Evolutionary conservation across 768 basidiomycete species (phyloP), one percentile per base, ranked within the genome.

Genomic region (Tricholoma flavovirens): DNA sequence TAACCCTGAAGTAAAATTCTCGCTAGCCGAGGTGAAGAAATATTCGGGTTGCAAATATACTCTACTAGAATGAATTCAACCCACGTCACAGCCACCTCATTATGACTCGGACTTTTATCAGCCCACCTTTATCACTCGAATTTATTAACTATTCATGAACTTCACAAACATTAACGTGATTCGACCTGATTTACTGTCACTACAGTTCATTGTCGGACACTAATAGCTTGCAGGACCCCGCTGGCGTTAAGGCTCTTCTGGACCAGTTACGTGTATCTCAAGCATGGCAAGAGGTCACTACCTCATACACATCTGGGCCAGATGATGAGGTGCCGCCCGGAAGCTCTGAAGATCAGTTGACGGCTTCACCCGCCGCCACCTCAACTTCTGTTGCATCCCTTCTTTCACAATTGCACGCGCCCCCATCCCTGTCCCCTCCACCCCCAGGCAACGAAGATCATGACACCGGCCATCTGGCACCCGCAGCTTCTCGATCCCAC

Each of bases 181-280:
- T 57, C 55, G 14, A 22, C 49, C 53, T 50, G 57, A 35, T n/a
- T 55, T 29, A 38, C n/a, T 51, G 24, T 51, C n/a, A 45, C 15
- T 26, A 51, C 30, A 12, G 36, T 15, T n/a, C 26, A 51, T 49
- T 32, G n/a, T 52, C 11, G 54, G 33, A 35, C 49, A 48, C 60
- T 62, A 21, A 60, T 49, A 29, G 43, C 49, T 19, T 45, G 51
- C 64, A 90, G 88, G 87, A 90, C 68, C 74, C 84, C 48, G 75
- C 74, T 58, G 81, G 79, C 45, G 77, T 93, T 49, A 79, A 82
- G 62, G 83, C 87, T 24, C 76, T 93, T 22, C 78, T 93, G 15
- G 86, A 90, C 53, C 81, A 82, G 59, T 74, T 92, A 11, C 76
- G 81, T 51, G 69, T 77, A 2, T 91, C 90, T 3, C 77, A 82